Percentiles rank a stretch among this genome's conserved stretches.
These are phyloP conservation scores for Xylaria intraflava DNA, from an alignment of 495 filamentous ascomycete genomes.

Conservation along the genomic window DNA sequence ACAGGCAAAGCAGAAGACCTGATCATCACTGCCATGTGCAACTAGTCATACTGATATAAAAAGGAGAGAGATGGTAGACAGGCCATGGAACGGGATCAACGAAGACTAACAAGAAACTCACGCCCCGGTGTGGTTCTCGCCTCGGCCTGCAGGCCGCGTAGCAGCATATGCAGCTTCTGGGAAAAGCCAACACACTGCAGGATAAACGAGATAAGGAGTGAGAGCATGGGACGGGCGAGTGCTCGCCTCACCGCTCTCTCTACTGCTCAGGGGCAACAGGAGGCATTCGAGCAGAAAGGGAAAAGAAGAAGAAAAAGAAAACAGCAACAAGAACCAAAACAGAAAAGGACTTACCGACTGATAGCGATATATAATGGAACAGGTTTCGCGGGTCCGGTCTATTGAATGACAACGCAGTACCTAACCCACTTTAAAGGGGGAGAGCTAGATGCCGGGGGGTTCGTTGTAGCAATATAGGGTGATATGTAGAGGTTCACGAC, in stretches of 20 bases:
- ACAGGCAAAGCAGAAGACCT: not conserved
- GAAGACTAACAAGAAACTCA: not conserved
- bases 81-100: not conserved
- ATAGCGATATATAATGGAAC: slow-evolving; percentile 5
- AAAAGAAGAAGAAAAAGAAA: slow-evolving; percentile 9
- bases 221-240: not conserved
- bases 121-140: slow-evolving; percentile 6
- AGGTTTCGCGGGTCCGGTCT: slow-evolving; percentile 12
- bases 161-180: slow-evolving; percentile 10
- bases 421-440: slow-evolving; percentile 8
- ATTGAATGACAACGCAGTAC: not conserved
- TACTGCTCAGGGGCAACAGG: no score
- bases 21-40: not conserved
- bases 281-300: slow-evolving; percentile 15
- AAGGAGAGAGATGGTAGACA: not conserved
- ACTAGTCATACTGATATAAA: not conserved
- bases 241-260: not conserved
- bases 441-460: not conserved
- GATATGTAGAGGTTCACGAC: not conserved
- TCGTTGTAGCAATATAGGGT: not conserved
- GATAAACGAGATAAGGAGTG: not conserved
- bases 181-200: slow-evolving; percentile 1
- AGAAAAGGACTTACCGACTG: slow-evolving; percentile 26
- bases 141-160: slow-evolving; percentile 6
- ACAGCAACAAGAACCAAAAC: slow-evolving; percentile 22